Evolutionary conservation across 352 stramenopile genomes (phyloP).

Genomic region (Phytopythium sindhum): DNA sequence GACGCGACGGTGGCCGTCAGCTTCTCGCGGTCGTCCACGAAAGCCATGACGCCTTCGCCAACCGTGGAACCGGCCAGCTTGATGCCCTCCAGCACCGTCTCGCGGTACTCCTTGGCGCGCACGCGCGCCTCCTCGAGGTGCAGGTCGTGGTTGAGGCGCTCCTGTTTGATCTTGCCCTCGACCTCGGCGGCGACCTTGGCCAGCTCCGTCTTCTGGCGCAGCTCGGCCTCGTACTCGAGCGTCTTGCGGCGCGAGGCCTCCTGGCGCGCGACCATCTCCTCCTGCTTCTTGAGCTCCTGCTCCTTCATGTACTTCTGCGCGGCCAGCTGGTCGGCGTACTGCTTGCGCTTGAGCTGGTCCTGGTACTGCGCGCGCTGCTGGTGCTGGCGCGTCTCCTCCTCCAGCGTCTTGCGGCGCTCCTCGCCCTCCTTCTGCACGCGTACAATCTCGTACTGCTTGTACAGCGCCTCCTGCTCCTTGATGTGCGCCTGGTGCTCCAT

Average conservation of each 20-base stretch:
- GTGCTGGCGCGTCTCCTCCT: slow-evolving; percentile 97
- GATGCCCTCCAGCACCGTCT: slow-evolving; percentile 96
- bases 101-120: slow-evolving; percentile 87
- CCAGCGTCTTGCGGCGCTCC: slow-evolving; percentile 95
- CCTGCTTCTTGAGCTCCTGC: slow-evolving; percentile 97
- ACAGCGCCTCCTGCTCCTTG: slow-evolving; percentile 89
- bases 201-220: slow-evolving; percentile 93
- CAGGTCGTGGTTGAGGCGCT: slow-evolving; percentile 98
- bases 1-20: slow-evolving; percentile 94
- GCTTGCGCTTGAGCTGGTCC: slow-evolving; percentile 98
- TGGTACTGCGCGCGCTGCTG: slow-evolving; percentile 96
- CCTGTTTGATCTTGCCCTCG: slow-evolving; percentile 94
- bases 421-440: slow-evolving; percentile 96
- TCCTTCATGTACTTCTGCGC: slow-evolving; percentile 95
- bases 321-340: slow-evolving; percentile 96
- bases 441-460: slow-evolving; percentile 93
- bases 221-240: slow-evolving; percentile 96
- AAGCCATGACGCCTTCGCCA: slow-evolving; percentile 91
- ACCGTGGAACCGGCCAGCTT: slow-evolving; percentile 93
- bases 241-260: slow-evolving; percentile 97
- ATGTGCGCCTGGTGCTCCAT: slow-evolving; percentile 90
- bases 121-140: slow-evolving; percentile 95
- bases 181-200: slow-evolving; percentile 95
- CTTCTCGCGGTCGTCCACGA: slow-evolving; percentile 95
- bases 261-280: slow-evolving; percentile 95